Base-by-base conservation (phyloP, 1,139 yeast species). In the Tardiomyces digboiensis region DNA sequence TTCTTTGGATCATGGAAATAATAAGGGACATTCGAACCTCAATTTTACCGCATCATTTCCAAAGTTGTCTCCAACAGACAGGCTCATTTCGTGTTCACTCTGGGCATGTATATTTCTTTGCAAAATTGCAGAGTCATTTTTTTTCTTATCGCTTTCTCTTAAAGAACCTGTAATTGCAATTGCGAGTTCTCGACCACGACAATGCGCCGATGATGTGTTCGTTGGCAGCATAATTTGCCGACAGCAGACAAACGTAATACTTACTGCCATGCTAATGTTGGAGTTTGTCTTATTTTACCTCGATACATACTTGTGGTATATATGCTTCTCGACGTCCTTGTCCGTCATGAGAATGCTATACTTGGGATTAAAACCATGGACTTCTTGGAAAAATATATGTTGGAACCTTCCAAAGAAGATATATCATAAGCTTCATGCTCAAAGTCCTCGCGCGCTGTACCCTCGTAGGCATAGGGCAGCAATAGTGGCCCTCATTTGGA, bases 271-370 rank as follows among this genome's bases (percentile, higher is more conserved):
- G 59, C 66, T 74, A 36, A 48, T 81, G 19, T 80, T 89, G 0
- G 91, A 86, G 59, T 67, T 85, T 62, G 72, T 83, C 1, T 66
- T 87, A 39, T 87, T 85, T 58, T 84, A 86, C 55, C 68, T 87
- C 47, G 96, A 87, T 56, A 86, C 95, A 1, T 87, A 87, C 54
- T 71, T 87, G 29, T 87, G 96, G 96, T 87, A 86, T 57, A 80
- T 86, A 50, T 76, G 87, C 41, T 80, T 87, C 71, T 85, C 82
- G 57, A 80, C 91, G 46, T 56, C 82, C 1, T 80, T 86, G 50
- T 26, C 33, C 5, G 33, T 26, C 16, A 5, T 26, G 33, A 26
- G 33, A 16, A 26, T 26, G 33, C 5, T 26, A 26, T 26, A 26
- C 33, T 8, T 26, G 8, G 33, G 33, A 26, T 16, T 13, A 8